Percentiles rank a stretch among this genome's conserved stretches.
These are phyloP conservation scores for Nitzschia palea DNA, from an alignment of 108 stramenopile species.

Conservation along the genomic window DNA sequence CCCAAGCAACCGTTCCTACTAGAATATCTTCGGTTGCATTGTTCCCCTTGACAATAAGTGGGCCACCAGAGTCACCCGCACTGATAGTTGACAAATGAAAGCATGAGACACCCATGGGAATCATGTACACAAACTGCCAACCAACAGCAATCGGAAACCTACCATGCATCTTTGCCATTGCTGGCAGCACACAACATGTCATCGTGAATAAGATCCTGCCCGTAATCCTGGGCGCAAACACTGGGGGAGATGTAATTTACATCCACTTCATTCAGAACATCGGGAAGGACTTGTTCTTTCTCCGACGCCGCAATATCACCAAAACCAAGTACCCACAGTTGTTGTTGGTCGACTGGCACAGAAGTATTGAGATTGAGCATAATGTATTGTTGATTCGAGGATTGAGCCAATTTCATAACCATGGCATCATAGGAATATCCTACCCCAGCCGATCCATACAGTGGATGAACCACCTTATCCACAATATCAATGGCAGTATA, in stretches of 20 bases:
- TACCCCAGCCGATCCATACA: neutral
- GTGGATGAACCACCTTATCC: slow-evolving; percentile 18
- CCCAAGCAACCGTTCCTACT: slow-evolving; percentile 54
- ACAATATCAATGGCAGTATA: neutral
- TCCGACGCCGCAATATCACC: slow-evolving; percentile 5
- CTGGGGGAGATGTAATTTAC: slow-evolving; percentile 29
- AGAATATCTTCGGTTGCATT: slow-evolving; percentile 1
- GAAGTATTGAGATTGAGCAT: neutral
- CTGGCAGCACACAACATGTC: slow-evolving; percentile 40
- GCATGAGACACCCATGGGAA: neutral
- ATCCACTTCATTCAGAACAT: slow-evolving; percentile 17
- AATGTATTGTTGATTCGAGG: slow-evolving; percentile 10
- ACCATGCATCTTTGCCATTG: slow-evolving; percentile 18
- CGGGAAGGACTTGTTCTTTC: neutral
- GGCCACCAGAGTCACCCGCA: slow-evolving; percentile 31
- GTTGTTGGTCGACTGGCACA: neutral
- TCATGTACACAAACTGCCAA: neutral
- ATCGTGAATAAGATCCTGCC: slow-evolving; percentile 1
- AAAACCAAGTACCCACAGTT: slow-evolving; percentile 28
- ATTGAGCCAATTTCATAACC: neutral
- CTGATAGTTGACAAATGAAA: neutral
- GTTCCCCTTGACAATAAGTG: slow-evolving; percentile 32
- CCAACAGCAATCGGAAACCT: neutral
- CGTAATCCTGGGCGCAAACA: slow-evolving; percentile 28
- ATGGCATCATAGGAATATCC: slow-evolving; percentile 3